A percentile compares a stretch with the other conserved stretches of the same genome.
Evolutionary conservation across 768 basidiomycete genomes (phyloP).

Genomic region (Sistotremastrum suecicum): DNA sequence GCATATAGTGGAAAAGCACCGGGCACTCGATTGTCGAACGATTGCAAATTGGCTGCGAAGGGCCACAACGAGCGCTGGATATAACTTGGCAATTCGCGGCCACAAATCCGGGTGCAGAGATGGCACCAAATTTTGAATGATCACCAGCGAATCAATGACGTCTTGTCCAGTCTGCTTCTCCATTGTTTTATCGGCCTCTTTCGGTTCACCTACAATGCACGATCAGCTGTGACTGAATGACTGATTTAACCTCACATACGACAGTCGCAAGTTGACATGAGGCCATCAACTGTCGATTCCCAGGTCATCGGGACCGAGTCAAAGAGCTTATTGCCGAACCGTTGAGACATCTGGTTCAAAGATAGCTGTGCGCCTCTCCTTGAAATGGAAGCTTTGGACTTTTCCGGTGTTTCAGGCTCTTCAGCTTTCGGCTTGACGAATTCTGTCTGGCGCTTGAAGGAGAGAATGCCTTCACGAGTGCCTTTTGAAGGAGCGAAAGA

Average conservation of each 20-base stretch:
- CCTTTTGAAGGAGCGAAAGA: slow-evolving; percentile 46
- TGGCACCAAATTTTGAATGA: slow-evolving; percentile 70
- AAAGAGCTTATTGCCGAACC: slow-evolving; percentile 62
- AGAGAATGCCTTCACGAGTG: slow-evolving; percentile 52
- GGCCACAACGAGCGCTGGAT: slow-evolving; percentile 64
- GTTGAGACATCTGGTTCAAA: slow-evolving; percentile 59
- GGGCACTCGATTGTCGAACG: slow-evolving; percentile 76
- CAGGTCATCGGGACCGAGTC: slow-evolving; percentile 86
- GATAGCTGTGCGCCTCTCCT: slow-evolving; percentile 78
- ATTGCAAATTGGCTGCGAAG: slow-evolving; percentile 83
- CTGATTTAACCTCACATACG: slow-evolving; percentile 30
- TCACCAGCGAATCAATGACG: slow-evolving; percentile 84
- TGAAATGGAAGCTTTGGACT: slow-evolving; percentile 51
- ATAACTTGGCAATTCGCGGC: slow-evolving; percentile 51
- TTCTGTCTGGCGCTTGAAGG: slow-evolving; percentile 37
- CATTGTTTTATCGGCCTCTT: slow-evolving; percentile 48
- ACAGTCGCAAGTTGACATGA: slow-evolving; percentile 49
- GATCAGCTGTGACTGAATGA: not conserved
- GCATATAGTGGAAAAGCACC: slow-evolving; percentile 79
- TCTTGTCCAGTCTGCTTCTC: slow-evolving; percentile 72
- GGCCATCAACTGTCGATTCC: slow-evolving; percentile 77
- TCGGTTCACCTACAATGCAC: slow-evolving; percentile 30
- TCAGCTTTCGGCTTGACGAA: slow-evolving; percentile 30
- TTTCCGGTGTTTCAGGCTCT: slow-evolving; percentile 35
- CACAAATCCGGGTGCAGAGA: slow-evolving; percentile 60